Evolutionary conservation across 2,329 filamentous ascomycete species (phyloP).

Genomic region (Whalleya microplaca): DNA sequence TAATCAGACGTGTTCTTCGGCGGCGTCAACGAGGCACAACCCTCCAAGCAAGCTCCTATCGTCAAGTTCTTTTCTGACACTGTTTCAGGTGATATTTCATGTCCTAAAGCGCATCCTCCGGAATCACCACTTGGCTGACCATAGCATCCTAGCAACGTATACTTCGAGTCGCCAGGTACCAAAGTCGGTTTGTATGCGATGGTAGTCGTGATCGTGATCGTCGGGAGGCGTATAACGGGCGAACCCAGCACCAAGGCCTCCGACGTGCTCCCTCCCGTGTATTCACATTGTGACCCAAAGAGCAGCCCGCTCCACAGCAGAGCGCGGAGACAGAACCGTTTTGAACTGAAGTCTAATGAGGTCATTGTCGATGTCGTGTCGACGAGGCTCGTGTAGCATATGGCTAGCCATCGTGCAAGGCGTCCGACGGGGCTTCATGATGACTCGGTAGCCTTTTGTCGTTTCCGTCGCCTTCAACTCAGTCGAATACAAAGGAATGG

Average conservation of each 20-base stretch:
- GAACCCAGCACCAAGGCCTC: conserved; percentile 25
- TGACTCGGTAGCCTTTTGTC: conserved; percentile 22
- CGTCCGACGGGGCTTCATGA: conserved; percentile 2
- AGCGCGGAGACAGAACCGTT: conserved; percentile 20
- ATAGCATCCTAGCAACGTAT: conserved; percentile 33
- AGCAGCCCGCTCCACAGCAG: conserved; percentile 28
- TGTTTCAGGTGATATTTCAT: conserved; percentile 14
- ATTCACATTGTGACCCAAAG: conserved; percentile 21
- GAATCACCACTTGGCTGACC: conserved; percentile 11
- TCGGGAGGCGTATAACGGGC: conserved; percentile 18
- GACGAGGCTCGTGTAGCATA: conserved; percentile 11
- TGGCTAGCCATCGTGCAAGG: conserved; percentile 23
- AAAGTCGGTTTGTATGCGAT: conserved; percentile 34
- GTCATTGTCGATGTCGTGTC: conserved; percentile 24
- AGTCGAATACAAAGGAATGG: conserved; percentile 30
- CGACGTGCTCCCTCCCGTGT: conserved; percentile 12
- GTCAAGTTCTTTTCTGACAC: conserved; percentile 25
- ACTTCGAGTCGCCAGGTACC: conserved; percentile 24
- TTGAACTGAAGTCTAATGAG: conserved; percentile 19
- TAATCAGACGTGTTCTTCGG: conserved; percentile 1
- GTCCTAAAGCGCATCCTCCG: conserved; percentile 25
- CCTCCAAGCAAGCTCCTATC: conserved; percentile 26
- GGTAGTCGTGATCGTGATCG: conserved; percentile 34
- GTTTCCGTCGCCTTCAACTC: conserved; percentile 19
- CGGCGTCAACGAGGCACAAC: conserved; percentile 20